Evolutionary conservation across 2,329 filamentous ascomycete genomes (phyloP).

Genomic region (Phialophora verrucosa): DNA sequence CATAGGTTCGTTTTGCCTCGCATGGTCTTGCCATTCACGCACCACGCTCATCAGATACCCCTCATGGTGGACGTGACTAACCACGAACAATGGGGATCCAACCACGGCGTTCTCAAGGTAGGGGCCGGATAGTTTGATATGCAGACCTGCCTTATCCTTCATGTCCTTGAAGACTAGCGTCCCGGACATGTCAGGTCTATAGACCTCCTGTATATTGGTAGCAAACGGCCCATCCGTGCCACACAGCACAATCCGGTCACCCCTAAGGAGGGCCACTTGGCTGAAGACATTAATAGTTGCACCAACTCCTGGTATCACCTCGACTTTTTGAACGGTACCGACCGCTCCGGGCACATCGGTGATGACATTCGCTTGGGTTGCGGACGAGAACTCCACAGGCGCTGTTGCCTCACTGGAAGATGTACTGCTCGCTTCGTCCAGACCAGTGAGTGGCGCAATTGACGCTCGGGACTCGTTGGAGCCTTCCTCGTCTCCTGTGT

Average conservation of each 20-base stretch:
- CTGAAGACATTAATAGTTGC: background rate
- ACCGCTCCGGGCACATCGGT: background rate
- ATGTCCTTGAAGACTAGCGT: too few species aligned
- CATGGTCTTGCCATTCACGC: background rate
- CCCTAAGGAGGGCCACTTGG: background rate
- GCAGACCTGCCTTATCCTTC: too few species aligned
- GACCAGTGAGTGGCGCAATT: background rate
- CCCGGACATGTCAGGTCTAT: too few species aligned
- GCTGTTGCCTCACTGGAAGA: background rate
- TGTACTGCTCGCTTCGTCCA: background rate
- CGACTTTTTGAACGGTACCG: background rate
- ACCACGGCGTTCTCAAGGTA: background rate
- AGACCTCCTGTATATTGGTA: background rate
- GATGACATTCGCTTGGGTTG: background rate
- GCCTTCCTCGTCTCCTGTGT: slow-evolving; percentile 13
- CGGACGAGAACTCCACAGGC: background rate
- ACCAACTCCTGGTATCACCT: background rate
- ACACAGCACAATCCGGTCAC: background rate
- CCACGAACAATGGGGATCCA: background rate
- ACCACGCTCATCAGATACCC: background rate
- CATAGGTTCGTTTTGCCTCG: background rate
- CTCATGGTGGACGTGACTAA: background rate
- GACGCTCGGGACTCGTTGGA: slow-evolving; percentile 5
- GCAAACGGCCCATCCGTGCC: too few species aligned
- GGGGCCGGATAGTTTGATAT: too few species aligned